A percentile compares a stretch with the other conserved stretches of the same genome.
phyloP scores from a whole-genome alignment of 192 early-diverging fungal genomes.

The Pilobolus umbonatus region DNA sequence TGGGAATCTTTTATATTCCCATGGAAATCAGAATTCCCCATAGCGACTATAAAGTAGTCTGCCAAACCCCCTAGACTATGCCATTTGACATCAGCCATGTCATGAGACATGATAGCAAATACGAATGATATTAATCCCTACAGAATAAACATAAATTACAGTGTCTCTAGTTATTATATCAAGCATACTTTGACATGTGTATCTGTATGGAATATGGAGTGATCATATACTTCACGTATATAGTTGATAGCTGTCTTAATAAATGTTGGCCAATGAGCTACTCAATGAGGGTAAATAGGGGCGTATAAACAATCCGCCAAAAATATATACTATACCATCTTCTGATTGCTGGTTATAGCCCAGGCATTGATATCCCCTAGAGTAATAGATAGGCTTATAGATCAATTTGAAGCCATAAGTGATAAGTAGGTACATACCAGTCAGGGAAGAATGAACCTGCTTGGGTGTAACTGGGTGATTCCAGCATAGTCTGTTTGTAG shows the following conservation, averaged over 20 bases:
- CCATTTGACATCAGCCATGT: conserved; percentile 64
- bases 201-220: conserved; percentile 38
- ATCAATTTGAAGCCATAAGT: neutral
- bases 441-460: conserved; percentile 63
- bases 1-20: conserved; percentile 48
- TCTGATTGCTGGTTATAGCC: conserved; percentile 37
- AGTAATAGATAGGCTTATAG: neutral
- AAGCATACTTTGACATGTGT: conserved; percentile 34
- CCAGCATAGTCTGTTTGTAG: conserved; percentile 10
- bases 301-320: no score
- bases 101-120: conserved; percentile 64
- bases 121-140: conserved; percentile 58
- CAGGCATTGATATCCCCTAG: conserved; percentile 56
- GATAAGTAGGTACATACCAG: conserved; percentile 36
- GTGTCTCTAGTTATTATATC: neutral
- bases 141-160: neutral
- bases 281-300: no score
- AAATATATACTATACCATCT: conserved; percentile 36
- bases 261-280: conserved; percentile 72
- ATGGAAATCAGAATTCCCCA: conserved; percentile 47
- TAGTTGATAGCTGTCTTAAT: conserved; percentile 48
- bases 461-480: conserved; percentile 20
- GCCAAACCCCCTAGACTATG: conserved; percentile 52
- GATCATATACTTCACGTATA: conserved; percentile 52
- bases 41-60: conserved; percentile 53